Evolutionary conservation across 2,329 filamentous ascomycete genomes (phyloP).

Genomic region (Fusarium avenaceum): DNA sequence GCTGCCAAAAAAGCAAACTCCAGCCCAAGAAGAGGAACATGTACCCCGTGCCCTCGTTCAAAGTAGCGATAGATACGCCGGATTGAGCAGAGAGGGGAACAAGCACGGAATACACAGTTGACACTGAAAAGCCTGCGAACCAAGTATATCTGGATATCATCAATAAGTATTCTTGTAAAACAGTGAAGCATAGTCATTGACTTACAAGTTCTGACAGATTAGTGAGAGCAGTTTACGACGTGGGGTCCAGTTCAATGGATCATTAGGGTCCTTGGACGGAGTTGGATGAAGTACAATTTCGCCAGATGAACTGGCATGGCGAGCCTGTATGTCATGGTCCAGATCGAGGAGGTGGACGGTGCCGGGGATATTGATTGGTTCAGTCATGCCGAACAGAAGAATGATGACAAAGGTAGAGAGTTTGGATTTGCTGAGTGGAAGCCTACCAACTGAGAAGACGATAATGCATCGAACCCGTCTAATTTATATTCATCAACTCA

Average conservation of each 20-base stretch:
- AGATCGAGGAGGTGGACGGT: constrained; percentile 59
- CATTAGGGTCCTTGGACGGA: constrained; percentile 64
- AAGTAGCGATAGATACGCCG: constrained; percentile 51
- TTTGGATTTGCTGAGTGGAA: not conserved
- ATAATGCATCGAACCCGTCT: too few species aligned
- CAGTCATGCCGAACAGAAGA: not conserved
- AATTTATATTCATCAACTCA: too few species aligned
- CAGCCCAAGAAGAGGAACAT: constrained; percentile 62
- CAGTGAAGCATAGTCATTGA: not conserved
- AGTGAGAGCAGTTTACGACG: constrained; percentile 47
- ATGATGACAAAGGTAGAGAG: too few species aligned
- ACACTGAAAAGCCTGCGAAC: constrained; percentile 58
- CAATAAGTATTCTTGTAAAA: too few species aligned
- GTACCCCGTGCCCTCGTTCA: constrained; percentile 58
- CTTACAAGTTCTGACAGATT: constrained; percentile 51
- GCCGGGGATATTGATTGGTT: constrained; percentile 51
- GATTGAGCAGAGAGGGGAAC: constrained; percentile 54
- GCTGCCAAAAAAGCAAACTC: constrained; percentile 63
- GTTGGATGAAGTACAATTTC: constrained; percentile 66
- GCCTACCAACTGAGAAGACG: not conserved
- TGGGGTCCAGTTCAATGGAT: constrained; percentile 65
- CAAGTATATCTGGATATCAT: constrained; percentile 52
- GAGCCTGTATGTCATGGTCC: constrained; percentile 51
- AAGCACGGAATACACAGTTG: constrained; percentile 57
- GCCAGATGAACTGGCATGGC: constrained; percentile 46